Evolutionary conservation across 2,329 filamentous ascomycete genomes (phyloP).

Genomic region (Cladophialophora carrionii): DNA sequence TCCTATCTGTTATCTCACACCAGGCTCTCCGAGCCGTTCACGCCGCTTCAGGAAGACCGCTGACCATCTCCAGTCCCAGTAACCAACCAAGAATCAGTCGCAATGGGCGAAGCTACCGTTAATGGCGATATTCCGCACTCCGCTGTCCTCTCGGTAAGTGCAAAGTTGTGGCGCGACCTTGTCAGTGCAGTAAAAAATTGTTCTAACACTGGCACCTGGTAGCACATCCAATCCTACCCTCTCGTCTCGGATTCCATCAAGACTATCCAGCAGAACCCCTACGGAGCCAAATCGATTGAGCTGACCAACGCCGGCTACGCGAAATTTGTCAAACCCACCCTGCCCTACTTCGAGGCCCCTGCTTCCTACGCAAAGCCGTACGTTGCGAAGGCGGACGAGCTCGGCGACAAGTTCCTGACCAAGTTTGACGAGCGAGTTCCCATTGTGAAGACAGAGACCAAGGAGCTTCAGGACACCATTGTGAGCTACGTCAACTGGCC

Average conservation of each 20-base stretch:
- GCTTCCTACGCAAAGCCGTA: constrained; percentile 85
- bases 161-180: background rate
- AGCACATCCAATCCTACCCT: constrained; percentile 87
- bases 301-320: constrained; percentile 75
- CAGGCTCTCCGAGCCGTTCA: background rate
- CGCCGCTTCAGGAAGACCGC: background rate
- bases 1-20: background rate
- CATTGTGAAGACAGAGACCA: constrained; percentile 73
- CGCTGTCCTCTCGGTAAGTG: constrained; percentile 43
- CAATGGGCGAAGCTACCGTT: constrained; percentile 52
- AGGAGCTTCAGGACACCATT: constrained; percentile 68
- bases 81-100: constrained; percentile 15
- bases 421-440: constrained; percentile 73
- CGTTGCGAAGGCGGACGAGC: constrained; percentile 75
- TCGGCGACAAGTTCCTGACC: constrained; percentile 72
- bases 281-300: constrained; percentile 80
- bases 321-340: constrained; percentile 73
- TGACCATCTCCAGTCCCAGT: constrained; percentile 8
- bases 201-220: constrained; percentile 20
- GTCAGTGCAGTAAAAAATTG: background rate
- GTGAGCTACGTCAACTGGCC: constrained; percentile 65
- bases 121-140: constrained; percentile 53
- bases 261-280: constrained; percentile 78
- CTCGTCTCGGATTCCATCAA: constrained; percentile 76
- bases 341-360: constrained; percentile 77